Conservation (phyloP, 2,329 filamentous ascomycete species). For the Penicillium freii region DNA sequence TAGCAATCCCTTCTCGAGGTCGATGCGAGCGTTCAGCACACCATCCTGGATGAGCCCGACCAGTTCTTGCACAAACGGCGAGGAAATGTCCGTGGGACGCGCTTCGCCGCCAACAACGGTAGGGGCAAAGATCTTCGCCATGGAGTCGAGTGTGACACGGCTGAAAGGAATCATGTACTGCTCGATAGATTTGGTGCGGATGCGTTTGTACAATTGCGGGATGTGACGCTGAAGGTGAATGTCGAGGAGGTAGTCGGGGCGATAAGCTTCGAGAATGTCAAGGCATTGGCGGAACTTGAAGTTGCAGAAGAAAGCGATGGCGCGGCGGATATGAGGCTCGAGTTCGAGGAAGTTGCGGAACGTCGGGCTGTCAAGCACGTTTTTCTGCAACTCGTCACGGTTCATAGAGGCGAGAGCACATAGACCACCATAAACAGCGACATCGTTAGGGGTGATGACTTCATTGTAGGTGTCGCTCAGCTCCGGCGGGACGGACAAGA, state of each 20-base stretch:
- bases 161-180: conserved; percentile 92
- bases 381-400: conserved; percentile 68
- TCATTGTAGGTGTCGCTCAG: conserved; percentile 62
- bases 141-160: conserved; percentile 74
- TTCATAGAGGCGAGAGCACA: conserved; percentile 89
- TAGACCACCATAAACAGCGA: conserved; percentile 88
- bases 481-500: conserved; percentile 64
- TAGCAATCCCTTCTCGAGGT: conserved; percentile 78
- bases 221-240: conserved; percentile 78
- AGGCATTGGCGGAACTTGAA: conserved; percentile 86
- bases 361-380: conserved; percentile 72
- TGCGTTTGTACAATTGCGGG: conserved; percentile 64
- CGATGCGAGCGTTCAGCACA: conserved; percentile 73
- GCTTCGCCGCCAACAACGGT: conserved; percentile 42
- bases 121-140: conserved; percentile 72
- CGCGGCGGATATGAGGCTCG: conserved; percentile 90
- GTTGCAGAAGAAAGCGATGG: conserved; percentile 83
- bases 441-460: conserved; percentile 77
- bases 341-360: conserved; percentile 89
- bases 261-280: conserved; percentile 75
- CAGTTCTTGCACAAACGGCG: conserved; percentile 60
- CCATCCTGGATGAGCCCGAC: conserved; percentile 72
- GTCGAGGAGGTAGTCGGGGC: conserved; percentile 85
- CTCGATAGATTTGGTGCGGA: conserved; percentile 87
- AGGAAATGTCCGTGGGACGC: conserved; percentile 59